Base-by-base conservation (phyloP, 306 rosid species). In the Trifolium fragiferum region DNA sequence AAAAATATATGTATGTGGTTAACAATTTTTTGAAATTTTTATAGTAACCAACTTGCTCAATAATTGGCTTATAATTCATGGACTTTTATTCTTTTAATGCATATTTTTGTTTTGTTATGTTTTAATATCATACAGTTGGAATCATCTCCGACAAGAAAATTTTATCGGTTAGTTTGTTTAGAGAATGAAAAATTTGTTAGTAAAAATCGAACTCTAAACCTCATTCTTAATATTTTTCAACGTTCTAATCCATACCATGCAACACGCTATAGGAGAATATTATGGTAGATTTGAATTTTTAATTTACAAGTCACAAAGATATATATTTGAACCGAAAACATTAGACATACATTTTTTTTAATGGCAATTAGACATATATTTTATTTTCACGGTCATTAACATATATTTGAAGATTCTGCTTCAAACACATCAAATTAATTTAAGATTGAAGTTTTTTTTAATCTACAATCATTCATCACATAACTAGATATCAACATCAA, bases 1-100 rank as follows among this genome's bases (percentile, higher is more conserved):
- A 41, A 66, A 20, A 58, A 71, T 41, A 44, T 14, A 37, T 35
- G 4, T 57, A 58, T 69, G 7, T 51, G 66, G 66, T 8, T 53
- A 21, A 61, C 66, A 37, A 71, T 59, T 59, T 72, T 43, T 47
- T 41, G 68, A 8, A 50, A 6, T 16, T 59, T 7, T 13, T n/a
- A 5, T 25, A 43, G 44, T 73, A 44, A 44, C 54, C 60, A 72
- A 66, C 74, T 64, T 64, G 69, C 74, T 57, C 62, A 66, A 72
- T 65, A 44, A 79, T 65, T 79, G 68, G 55, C 63, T 55, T 19
- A 62, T 51, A 72, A 7, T 79, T 73, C 21, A 38, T 60, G 11
- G 8, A 55, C 70, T 43, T 19, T 66, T 37, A 41, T 35, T 35
- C 68, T 59, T 32, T 14, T 6, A 30, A 54, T 40, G 37, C 11